Evolutionary conservation across 2,329 filamentous ascomycete species (phyloP).

Genomic region (Alternaria brassicicola): DNA sequence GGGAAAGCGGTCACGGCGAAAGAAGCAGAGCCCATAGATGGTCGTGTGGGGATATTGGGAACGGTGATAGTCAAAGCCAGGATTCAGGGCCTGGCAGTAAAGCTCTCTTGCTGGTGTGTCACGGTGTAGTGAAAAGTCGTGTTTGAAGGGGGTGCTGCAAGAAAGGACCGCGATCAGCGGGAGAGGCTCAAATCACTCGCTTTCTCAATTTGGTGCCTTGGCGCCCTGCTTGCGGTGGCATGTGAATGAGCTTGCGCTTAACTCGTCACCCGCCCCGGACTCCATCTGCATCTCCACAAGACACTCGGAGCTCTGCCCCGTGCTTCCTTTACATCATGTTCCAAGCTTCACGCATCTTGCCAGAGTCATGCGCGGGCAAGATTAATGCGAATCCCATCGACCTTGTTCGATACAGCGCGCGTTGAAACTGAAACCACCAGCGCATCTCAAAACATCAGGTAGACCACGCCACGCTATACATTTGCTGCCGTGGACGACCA

Average conservation of each 20-base stretch:
- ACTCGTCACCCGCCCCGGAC: slow-evolving; percentile 22
- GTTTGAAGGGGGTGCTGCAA: slow-evolving; percentile 22
- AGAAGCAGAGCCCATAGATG: slow-evolving; percentile 55
- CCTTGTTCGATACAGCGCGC: background rate
- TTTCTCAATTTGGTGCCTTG: slow-evolving; percentile 33
- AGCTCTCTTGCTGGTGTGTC: slow-evolving; percentile 20
- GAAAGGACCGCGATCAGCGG: slow-evolving; percentile 25
- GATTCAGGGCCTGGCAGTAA: slow-evolving; percentile 35
- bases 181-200: slow-evolving; percentile 24
- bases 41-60: slow-evolving; percentile 31
- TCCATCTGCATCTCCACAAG: slow-evolving; percentile 11
- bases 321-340: slow-evolving; percentile 9
- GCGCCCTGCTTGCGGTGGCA: slow-evolving; percentile 23
- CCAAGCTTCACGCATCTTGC: background rate
- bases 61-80: slow-evolving; percentile 37
- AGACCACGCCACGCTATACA: background rate
- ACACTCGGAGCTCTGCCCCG: slow-evolving; percentile 10
- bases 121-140: slow-evolving; percentile 19
- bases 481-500: slow-evolving; percentile 10
- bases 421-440: background rate
- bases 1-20: slow-evolving; percentile 40
- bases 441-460: background rate
- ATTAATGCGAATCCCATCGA: background rate
- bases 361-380: background rate
- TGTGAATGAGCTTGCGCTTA: slow-evolving; percentile 31